Base-by-base conservation (phyloP, 495 filamentous ascomycete species). In the Annulohypoxylon bovei region DNA sequence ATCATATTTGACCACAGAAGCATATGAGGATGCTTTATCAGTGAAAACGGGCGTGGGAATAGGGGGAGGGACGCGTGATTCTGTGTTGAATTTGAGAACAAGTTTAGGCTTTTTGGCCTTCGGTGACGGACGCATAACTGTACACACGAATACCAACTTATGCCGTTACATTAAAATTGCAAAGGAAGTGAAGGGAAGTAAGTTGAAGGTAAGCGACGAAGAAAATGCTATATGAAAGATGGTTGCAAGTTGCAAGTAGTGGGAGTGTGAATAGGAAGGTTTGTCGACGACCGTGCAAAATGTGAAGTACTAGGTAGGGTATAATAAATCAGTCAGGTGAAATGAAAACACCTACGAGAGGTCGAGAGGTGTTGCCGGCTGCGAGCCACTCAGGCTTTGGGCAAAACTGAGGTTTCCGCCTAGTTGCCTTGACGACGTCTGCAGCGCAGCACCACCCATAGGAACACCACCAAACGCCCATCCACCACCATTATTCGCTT, bases 331-430 rank as follows among this genome's bases (percentile, higher is more conserved):
- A 40, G 32, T 16, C 52, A 62, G 6, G 25, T 53, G 25, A 70
- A 66, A 64, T 28, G 64, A 61, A 63, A 64, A 59, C 23, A 92
- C 92, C 89, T 88, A 95, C 93, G 91, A 93, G 30, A 90, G 82
- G 79, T 95, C 92, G 66, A 95, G 77, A 39, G 92, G 88, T 50
- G 91, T 89, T 42, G 87, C 82, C 52, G 91, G 86, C 75, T 95
- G 93, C 12, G 91, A 92, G 12, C 88, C 90, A 64, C 88, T 88
- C 71, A 95, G 84, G 74, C 90, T 93, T 77, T 95, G 92, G 60
- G 93, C 93, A 79, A 95, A 96, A 71, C 89, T 94, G 81, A 78
- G 85, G 84, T 81, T 87, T 79, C 82, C 90, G 81, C 81, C 90
- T 79, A 81, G 88, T 88, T 76, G 86, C 60, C 81, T 74, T 6